Base-by-base conservation (phyloP, 352 stramenopile genomes). In the Globisporangium cylindrosporum region DNA sequence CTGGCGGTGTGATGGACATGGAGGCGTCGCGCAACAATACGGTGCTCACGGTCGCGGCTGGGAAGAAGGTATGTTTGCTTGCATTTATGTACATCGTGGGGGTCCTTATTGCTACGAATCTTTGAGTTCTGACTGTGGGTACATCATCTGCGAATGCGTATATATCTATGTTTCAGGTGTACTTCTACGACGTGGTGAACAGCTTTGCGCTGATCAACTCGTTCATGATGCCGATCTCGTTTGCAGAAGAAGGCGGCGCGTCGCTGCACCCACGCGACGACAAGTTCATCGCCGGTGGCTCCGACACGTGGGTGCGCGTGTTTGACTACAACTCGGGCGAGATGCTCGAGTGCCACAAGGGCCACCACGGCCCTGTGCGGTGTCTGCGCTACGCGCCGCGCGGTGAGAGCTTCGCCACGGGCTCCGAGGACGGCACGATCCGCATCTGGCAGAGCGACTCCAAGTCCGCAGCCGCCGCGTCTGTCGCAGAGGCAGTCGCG, bases 361-460 rank as follows among this genome's bases (percentile, higher is more conserved):
- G 97, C 67, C 97, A 99, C 83, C 97, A 99, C 73, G 97, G 97
- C 5, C 97, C 97, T 12, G 93, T 99, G 72, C 85, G 97, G 65
- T 99, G 97, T 92, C 74, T 99, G 69, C 89, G 97, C 49, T 99
- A 98, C 86, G 77, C 88, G 25, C 97, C 97, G 6, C 86, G 77
- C 66, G 97, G 97, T 29, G 87, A 95, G 67, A 96, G 84, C 25
- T 99, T 98, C 77, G 97, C 96, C 4, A 99, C 95, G 14, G 97
- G 97, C 24, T 98, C 91, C 4, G 97, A 99, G 74, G 97, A 99
- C 81, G 97, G 97, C 60, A 99, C 97, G 51, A 98, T 99, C 81
- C 94, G 97, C 70, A 91, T 99, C 64, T 99, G 97, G 97, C 88
- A 94, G 67, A 94, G 76, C 56, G 86, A 94, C 68, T 88, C 76